Evolutionary conservation across 257 asterid species (phyloP).

Genomic region (Solanum pinnatisectum): DNA sequence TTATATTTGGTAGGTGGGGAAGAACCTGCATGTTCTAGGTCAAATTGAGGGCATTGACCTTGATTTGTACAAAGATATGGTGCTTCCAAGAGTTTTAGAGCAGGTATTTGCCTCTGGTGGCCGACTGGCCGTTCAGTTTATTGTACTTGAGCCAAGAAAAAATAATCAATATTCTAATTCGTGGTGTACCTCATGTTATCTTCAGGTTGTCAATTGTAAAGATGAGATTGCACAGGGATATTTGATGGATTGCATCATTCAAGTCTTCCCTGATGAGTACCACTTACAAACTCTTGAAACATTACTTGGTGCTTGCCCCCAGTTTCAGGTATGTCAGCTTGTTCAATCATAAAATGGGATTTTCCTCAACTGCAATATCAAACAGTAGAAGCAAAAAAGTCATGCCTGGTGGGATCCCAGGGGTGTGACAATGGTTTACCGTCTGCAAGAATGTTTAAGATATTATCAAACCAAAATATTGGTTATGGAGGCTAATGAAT

Average conservation of each 20-base stretch:
- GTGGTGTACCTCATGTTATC: slow-evolving; percentile 2
- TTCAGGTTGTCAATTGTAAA: slow-evolving; percentile 93
- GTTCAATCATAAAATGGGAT: neutral
- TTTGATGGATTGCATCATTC: slow-evolving; percentile 98
- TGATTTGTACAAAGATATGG: slow-evolving; percentile 84
- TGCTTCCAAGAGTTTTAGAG: slow-evolving; percentile 95
- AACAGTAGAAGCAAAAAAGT: neutral
- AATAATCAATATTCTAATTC: neutral
- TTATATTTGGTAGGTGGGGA: slow-evolving; percentile 71
- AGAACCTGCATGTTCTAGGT: slow-evolving; percentile 95
- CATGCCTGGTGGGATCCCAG: neutral
- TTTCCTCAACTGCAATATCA: neutral
- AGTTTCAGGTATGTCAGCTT: slow-evolving; percentile 63
- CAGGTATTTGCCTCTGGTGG: slow-evolving; percentile 41
- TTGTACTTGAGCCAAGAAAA: neutral
- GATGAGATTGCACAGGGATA: slow-evolving; percentile 93
- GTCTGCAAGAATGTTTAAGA: neutral
- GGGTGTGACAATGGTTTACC: neutral
- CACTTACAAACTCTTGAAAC: slow-evolving; percentile 97
- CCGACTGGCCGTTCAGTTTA: slow-evolving; percentile 4
- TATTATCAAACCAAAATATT: neutral
- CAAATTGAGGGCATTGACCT: slow-evolving; percentile 99
- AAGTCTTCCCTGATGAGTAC: slow-evolving; percentile 97
- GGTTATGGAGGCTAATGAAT: neutral
- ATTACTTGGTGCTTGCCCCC: slow-evolving; percentile 91